Evolutionary conservation across 176 grass and related monocot genomes (phyloP).

Genomic region (Aechmea fasciata): DNA sequence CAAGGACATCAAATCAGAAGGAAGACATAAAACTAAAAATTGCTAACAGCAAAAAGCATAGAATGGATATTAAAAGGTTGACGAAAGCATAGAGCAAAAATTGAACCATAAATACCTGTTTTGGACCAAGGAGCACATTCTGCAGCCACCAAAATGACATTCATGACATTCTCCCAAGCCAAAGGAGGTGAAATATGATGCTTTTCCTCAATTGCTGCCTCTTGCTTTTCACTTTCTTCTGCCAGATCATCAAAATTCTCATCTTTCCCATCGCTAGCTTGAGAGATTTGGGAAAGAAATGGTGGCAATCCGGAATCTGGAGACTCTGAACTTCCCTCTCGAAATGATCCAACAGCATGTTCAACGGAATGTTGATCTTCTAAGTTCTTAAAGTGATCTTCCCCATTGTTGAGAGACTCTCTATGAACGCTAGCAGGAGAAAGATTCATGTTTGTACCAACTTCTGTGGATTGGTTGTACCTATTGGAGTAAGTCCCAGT

Average conservation of each 20-base stretch:
- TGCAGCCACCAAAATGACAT: slow-evolving; percentile 67
- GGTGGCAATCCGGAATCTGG: slow-evolving; percentile 18
- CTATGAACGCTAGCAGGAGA: slow-evolving; percentile 12
- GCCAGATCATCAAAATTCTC: slow-evolving; percentile 12
- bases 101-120: slow-evolving; percentile 57
- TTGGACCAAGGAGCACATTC: slow-evolving; percentile 99
- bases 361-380: slow-evolving; percentile 18
- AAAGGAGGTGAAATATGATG: slow-evolving; percentile 31
- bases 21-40: not conserved
- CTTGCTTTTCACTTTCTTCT: slow-evolving; percentile 18
- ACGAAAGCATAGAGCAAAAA: not conserved
- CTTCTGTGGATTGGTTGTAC: slow-evolving; percentile 23
- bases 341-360: slow-evolving; percentile 31
- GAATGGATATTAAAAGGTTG: slow-evolving; percentile 8
- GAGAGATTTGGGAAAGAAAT: slow-evolving; percentile 20
- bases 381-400: slow-evolving; percentile 25
- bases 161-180: slow-evolving; percentile 43
- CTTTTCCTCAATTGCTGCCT: slow-evolving; percentile 34
- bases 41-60: not conserved
- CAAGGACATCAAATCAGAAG: not conserved
- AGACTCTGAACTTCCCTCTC: slow-evolving; percentile 22
- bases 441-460: not conserved
- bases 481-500: slow-evolving; percentile 26
- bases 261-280: slow-evolving; percentile 30
- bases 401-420: slow-evolving; percentile 20